Base-by-base conservation (phyloP, 2,329 filamentous ascomycete genomes). In the Epichloe festucae region DNA sequence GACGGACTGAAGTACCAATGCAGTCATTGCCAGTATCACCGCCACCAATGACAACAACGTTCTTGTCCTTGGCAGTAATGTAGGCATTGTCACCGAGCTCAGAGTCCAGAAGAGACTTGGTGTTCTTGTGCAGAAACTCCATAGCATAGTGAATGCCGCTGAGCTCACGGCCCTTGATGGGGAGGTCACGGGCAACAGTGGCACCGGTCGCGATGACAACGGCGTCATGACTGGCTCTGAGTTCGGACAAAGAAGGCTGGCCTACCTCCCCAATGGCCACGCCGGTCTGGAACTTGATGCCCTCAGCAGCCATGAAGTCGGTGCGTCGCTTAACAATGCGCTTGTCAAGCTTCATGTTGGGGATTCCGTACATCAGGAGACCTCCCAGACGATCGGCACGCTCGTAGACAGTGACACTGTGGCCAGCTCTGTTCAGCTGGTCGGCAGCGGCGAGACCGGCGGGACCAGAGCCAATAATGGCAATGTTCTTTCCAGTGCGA, bases 301-400 rank as follows among this genome's bases (percentile, higher is more conserved):
- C 91, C 70, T 96, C 91, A 3, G 83, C 79, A 51, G 86, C 87
- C 87, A 96, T 91, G 70, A 97, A 89, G 70, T 96, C 88, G 47
- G 93, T 89, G 67, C 91, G 87, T 49, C 91, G 87, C 76, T 96
- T 91, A 54, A 97, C 91, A 57, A 96, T 84, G 65, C 89, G 89
- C 79, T 97, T 97, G 74, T 97, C 91, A 42, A 97, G 85, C 76
- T 97, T 97, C 91, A 97, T 97, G 76, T 97, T 97, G 59, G 91
- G 91, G 59, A 97, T 97, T 59, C 91, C 91, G 65, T 97, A 96
- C 91, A 96, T 96, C 63, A 97, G 80, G 51, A 97, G 77, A 68
- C 91, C 91, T 71, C 91, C 91, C 53, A 85, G 74, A 58, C 91
- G 88, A 65, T 97, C 91, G 54, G 89, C 82, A 57, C 91, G 88